phyloP scores from a whole-genome alignment of 106 monocot genomes.

The Posidonia australis region DNA sequence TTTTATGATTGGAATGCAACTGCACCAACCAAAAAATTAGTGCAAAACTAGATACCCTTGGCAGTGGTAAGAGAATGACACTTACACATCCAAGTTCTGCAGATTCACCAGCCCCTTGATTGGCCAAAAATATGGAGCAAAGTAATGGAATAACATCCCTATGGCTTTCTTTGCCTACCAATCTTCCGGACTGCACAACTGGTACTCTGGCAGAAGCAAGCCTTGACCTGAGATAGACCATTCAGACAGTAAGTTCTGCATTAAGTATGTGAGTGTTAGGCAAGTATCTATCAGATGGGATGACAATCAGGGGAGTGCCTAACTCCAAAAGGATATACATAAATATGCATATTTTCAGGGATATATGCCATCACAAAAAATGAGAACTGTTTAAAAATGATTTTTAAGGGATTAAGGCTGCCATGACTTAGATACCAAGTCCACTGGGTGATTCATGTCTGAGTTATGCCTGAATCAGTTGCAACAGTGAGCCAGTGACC shows the following conservation, averaged over 20 bases:
- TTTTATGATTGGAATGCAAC: not conserved
- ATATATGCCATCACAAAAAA: no score
- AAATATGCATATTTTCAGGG: no score
- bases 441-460: no score
- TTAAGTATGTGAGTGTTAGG: not conserved
- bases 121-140: conserved; percentile 64
- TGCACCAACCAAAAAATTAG: no score
- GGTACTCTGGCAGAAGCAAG: conserved; percentile 49
- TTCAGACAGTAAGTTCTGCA: not conserved
- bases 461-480: no score
- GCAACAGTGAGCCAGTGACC: not conserved
- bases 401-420: no score
- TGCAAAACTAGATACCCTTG: no score
- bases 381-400: no score
- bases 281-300: no score
- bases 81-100: conserved; percentile 37
- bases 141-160: conserved; percentile 62
- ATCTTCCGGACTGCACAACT: conserved; percentile 17
- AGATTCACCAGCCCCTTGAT: conserved; percentile 45
- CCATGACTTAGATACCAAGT: no score
- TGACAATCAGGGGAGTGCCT: no score
- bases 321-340: no score
- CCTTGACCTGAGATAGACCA: conserved; percentile 35
- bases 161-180: conserved; percentile 13
- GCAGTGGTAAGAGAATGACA: not conserved